These are phyloP conservation scores for Trifolium subterraneum DNA, from an alignment of 306 rosid species.

Conservation along the genomic window DNA sequence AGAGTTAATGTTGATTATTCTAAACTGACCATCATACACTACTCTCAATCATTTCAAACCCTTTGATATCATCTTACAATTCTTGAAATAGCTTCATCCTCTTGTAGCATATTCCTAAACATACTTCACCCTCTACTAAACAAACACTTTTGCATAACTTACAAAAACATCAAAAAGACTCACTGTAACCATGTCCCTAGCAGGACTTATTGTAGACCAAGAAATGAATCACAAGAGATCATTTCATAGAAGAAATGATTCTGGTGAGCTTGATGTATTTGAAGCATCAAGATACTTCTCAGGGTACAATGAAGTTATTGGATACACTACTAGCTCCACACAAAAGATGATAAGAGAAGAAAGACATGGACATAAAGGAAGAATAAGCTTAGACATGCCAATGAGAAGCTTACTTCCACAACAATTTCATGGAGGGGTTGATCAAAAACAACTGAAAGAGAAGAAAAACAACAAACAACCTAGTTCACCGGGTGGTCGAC, in stretches of 20 bases:
- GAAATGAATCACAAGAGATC: slow-evolving; percentile 67
- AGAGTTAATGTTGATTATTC: slow-evolving; percentile 49
- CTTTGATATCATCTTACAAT: slow-evolving; percentile 53
- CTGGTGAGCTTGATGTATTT: slow-evolving; percentile 86
- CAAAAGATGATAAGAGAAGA: slow-evolving; percentile 67
- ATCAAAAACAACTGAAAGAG: slow-evolving; percentile 63
- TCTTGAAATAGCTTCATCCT: slow-evolving; percentile 50
- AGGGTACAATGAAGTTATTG: slow-evolving; percentile 69
- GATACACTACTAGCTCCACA: slow-evolving; percentile 41
- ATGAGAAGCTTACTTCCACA: slow-evolving; percentile 73
- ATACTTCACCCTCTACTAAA: slow-evolving; percentile 35
- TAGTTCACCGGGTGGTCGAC: slow-evolving; percentile 92
- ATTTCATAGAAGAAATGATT: slow-evolving; percentile 72
- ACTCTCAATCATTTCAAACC: slow-evolving; percentile 69
- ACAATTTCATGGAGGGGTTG: slow-evolving; percentile 52
- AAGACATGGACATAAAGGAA: slow-evolving; percentile 54
- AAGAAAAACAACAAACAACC: slow-evolving; percentile 88
- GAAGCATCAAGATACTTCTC: slow-evolving; percentile 95
- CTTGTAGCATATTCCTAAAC: slow-evolving; percentile 34
- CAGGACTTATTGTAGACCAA: slow-evolving; percentile 58
- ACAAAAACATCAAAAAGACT: slow-evolving; percentile 8
- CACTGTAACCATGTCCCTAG: slow-evolving; percentile 65
- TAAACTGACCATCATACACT: slow-evolving; percentile 61
- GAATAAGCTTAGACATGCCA: slow-evolving; percentile 94
- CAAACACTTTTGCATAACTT: slow-evolving; percentile 42